Conservation (phyloP, 2,329 filamentous ascomycete species). For the Magnaporthales sp. region DNA sequence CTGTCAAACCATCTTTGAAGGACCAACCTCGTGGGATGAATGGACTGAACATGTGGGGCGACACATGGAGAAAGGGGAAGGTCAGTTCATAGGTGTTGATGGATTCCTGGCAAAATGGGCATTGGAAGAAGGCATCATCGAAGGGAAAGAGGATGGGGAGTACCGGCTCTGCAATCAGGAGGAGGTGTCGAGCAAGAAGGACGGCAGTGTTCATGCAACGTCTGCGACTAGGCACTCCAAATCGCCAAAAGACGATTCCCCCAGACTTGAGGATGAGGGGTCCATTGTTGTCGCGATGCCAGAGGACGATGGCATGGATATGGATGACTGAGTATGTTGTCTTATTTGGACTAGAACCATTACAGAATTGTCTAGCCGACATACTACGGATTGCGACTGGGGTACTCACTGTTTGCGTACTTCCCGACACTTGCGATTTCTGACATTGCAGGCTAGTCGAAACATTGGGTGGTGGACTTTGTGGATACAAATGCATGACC, state of each 20-base stretch:
- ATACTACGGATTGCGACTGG: neutral
- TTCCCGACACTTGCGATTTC: neutral
- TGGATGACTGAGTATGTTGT: conserved; percentile 2
- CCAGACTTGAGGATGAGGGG: neutral
- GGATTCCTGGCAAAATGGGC: conserved; percentile 51
- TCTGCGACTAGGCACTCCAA: conserved; percentile 5
- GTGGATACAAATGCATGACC: neutral
- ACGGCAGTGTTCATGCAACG: conserved; percentile 9
- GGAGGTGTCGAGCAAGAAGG: conserved; percentile 19
- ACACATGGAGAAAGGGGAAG: conserved; percentile 73
- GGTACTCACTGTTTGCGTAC: neutral
- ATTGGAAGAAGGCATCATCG: conserved; percentile 54
- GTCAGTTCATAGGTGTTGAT: conserved; percentile 47
- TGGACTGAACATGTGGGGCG: conserved; percentile 88
- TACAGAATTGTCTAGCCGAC: neutral
- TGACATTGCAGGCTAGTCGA: neutral
- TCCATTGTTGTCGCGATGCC: conserved; percentile 4
- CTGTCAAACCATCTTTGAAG: conserved; percentile 64
- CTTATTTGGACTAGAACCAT: neutral
- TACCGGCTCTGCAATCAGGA: conserved; percentile 43
- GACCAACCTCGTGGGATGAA: conserved; percentile 72
- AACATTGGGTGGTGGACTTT: neutral
- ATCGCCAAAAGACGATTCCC: neutral
- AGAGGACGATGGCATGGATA: conserved; percentile 3
- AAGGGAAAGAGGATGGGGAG: conserved; percentile 44